Base-by-base conservation (phyloP, 2,329 filamentous ascomycete species). In the Microcyclospora tardicrescens region DNA sequence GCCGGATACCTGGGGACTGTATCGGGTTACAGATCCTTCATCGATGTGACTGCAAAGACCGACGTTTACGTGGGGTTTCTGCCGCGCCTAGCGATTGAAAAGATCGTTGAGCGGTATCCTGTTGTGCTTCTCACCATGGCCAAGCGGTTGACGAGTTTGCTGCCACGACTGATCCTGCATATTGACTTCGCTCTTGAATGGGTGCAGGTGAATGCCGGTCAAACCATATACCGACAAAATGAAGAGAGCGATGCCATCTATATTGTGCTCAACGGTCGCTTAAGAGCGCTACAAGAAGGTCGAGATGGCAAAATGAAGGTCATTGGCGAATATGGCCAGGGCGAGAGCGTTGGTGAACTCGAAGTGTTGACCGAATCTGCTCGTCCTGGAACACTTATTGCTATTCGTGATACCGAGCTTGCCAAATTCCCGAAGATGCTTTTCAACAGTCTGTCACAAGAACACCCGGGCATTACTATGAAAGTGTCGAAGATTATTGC, bases 401-500 rank as follows among this genome's bases (percentile, higher is more conserved):
- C 91, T 5, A 98, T 98, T 50, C 82, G 91, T 41, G 91, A 96
- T 48, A 96, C 91, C 0, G 91, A 98, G 57, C 66, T 98, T 19
- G 89, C 93, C 42, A 96, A 94, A 53, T 94, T 98, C 43, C 91
- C 91, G 1, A 83, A 89, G 42, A 94, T 85, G 0, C 66, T 98
- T 1, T 98, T 98, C 69, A 98, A 98, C 67, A 98, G 91, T 55
- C 73, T 98, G 38, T 91, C 91, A 0, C 81, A 94, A 56, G 91
- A 98, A 55, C 91, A 98, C 55, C 91, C 91, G 5, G 93, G 86
- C 33, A 98, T 98, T 54, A 96, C 91, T 0, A 96, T 98, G 60
- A 95, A 96, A 61, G 93, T 98, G 19, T 96, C 91, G 1, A 98
- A 96, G 61, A 91, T 98, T 50, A 95, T 98, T 52, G 91, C 91